A percentile compares a stretch with the other conserved stretches of the same genome.
phyloP scores from a whole-genome alignment of 192 early-diverging fungal genomes.

The Coemansia sp. region DNA sequence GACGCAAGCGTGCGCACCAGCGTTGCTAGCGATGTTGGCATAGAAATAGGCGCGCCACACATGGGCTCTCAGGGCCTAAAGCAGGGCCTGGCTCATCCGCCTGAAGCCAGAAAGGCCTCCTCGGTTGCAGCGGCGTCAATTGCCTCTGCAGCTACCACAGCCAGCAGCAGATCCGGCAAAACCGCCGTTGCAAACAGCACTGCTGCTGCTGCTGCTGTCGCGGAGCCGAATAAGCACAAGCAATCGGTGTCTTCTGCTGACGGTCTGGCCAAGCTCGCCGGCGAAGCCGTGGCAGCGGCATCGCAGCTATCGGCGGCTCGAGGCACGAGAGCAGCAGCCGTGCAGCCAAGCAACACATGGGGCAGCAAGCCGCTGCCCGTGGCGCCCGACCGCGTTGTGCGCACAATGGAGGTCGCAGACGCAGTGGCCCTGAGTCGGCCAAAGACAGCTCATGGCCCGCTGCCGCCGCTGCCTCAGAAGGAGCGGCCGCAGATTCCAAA shows the following conservation, averaged over 20 bases:
- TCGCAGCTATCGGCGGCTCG: slow-evolving; percentile 7
- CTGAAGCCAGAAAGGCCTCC: not conserved
- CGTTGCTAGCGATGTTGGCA: not conserved
- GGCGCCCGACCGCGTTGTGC: slow-evolving; percentile 37
- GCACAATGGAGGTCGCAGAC: slow-evolving; percentile 32
- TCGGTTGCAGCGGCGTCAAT: not conserved
- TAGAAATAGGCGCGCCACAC: not conserved
- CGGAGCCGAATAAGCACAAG: not conserved
- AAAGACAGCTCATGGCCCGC: slow-evolving; percentile 5
- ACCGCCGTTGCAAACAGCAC: not conserved
- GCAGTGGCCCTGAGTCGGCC: not conserved
- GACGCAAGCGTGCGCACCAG: slow-evolving; percentile 1
- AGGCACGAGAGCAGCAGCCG: slow-evolving; percentile 2
- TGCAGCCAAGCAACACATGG: not conserved
- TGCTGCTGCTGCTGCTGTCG: too few species aligned
- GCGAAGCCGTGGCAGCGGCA: slow-evolving; percentile 22
- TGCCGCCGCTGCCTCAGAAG: slow-evolving; percentile 36
- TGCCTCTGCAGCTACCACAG: not conserved
- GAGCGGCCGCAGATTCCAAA: slow-evolving; percentile 36
- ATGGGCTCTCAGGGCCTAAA: not conserved
- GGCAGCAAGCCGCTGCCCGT: slow-evolving; percentile 31
- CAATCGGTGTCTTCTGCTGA: not conserved
- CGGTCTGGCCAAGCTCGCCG: slow-evolving; percentile 40
- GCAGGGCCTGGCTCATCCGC: not conserved
- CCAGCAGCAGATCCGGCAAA: not conserved